Percentiles rank a stretch among this genome's conserved stretches.
Evolutionary conservation across 768 basidiomycete genomes (phyloP).

Genomic region (Mycena crocata): DNA sequence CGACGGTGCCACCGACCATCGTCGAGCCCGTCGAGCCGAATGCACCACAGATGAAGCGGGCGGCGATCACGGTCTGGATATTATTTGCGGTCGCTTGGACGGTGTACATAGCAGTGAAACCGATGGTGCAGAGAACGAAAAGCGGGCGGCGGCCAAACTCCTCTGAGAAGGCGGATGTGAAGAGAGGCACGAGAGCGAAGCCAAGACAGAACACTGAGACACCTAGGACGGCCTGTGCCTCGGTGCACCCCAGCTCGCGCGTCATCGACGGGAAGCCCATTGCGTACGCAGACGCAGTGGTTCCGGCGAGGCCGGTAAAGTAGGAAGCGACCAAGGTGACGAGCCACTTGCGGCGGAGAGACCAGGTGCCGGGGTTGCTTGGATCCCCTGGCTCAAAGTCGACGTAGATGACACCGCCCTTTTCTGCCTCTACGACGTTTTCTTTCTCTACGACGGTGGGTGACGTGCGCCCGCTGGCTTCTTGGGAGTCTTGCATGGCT

Average conservation of each 20-base stretch:
- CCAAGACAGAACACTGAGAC: slow-evolving; percentile 59
- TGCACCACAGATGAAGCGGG: slow-evolving; percentile 59
- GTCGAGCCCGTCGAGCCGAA: slow-evolving; percentile 65
- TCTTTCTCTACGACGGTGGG: slow-evolving; percentile 5
- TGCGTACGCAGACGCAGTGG: slow-evolving; percentile 43
- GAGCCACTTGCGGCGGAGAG: slow-evolving; percentile 48
- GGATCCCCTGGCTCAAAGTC: slow-evolving; percentile 47
- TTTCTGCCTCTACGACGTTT: slow-evolving; percentile 13
- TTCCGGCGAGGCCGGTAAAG: slow-evolving; percentile 47
- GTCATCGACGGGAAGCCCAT: slow-evolving; percentile 62
- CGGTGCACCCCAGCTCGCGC: slow-evolving; percentile 45
- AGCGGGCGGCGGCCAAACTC: slow-evolving; percentile 64
- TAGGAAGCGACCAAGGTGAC: slow-evolving; percentile 50
- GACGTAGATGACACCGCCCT: slow-evolving; percentile 39
- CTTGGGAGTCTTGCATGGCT: slow-evolving; percentile 14
- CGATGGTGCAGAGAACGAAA: slow-evolving; percentile 53
- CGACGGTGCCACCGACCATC: slow-evolving; percentile 65
- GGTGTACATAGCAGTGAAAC: slow-evolving; percentile 43
- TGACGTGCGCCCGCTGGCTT: slow-evolving; percentile 17
- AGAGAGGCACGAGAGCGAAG: slow-evolving; percentile 61
- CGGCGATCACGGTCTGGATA: slow-evolving; percentile 48
- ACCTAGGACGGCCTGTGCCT: slow-evolving; percentile 48
- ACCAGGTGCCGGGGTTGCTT: slow-evolving; percentile 48
- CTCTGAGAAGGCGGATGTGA: slow-evolving; percentile 69
- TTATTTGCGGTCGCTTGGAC: slow-evolving; percentile 7